A percentile compares a stretch with the other conserved stretches of the same genome.
Evolutionary conservation across 2,329 filamentous ascomycete genomes (phyloP).

Genomic region (Trichocomaceae sp.): DNA sequence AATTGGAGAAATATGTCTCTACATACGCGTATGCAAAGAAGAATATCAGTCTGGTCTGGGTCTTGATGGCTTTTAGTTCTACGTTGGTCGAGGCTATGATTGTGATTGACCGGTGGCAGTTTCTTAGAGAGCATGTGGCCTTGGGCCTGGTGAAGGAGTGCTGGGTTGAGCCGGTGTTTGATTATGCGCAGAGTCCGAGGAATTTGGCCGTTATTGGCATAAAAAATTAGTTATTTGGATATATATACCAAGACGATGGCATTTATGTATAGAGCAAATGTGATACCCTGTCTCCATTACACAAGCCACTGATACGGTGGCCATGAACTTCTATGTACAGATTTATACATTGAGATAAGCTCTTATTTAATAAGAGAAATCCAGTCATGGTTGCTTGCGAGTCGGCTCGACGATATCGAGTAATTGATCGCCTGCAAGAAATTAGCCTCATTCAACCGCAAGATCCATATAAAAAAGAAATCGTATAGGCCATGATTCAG

Average conservation of each 20-base stretch:
- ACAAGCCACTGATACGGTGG: background rate
- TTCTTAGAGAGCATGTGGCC: constrained; percentile 63
- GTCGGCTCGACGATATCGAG: background rate
- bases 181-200: constrained; percentile 75
- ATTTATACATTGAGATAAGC: background rate
- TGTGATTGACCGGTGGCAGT: constrained; percentile 84
- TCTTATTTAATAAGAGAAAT: background rate
- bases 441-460: background rate
- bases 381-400: background rate
- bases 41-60: constrained; percentile 83
- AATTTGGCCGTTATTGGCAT: constrained; percentile 92
- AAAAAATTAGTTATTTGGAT: constrained; percentile 43
- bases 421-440: background rate
- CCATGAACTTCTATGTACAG: background rate
- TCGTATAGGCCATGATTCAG: background rate
- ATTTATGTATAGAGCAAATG: background rate
- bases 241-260: background rate
- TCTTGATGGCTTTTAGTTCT: constrained; percentile 91
- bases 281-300: background rate
- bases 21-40: constrained; percentile 62
- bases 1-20: constrained; percentile 64
- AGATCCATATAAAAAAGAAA: background rate
- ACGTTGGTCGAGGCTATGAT: constrained; percentile 83
- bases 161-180: constrained; percentile 93
- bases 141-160: constrained; percentile 60